A percentile compares a stretch with the other conserved stretches of the same genome.
Conservation (phyloP, 225 moss, liverwort and hornwort species). For the Antitrichia curtipendula region DNA sequence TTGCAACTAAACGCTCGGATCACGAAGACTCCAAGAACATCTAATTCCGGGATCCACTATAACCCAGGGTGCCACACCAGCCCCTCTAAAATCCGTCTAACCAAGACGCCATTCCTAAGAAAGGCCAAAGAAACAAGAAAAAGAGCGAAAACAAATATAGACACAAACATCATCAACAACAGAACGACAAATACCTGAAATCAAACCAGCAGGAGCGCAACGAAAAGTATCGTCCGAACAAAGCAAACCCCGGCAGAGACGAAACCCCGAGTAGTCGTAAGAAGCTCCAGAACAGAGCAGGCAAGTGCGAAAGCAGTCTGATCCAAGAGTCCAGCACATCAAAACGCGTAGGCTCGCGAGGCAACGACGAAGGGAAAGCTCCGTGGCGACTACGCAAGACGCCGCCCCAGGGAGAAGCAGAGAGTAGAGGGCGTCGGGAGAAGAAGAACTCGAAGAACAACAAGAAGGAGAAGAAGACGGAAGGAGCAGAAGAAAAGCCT, state of each 20-base stretch:
- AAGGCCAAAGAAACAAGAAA: not conserved
- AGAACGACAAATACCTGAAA: not conserved
- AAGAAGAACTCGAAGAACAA: not conserved
- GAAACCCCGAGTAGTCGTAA: not conserved
- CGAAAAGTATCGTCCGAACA: not conserved
- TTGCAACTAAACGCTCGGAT: not conserved
- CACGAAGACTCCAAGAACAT: not conserved
- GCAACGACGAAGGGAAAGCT: not conserved
- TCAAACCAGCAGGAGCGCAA: not conserved
- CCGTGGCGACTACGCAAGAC: conserved; percentile 4
- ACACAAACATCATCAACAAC: not conserved
- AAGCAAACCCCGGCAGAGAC: not conserved
- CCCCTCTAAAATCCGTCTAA: not conserved
- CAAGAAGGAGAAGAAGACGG: not conserved
- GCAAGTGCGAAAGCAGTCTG: not conserved
- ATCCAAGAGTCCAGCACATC: not conserved
- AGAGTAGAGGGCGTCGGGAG: not conserved
- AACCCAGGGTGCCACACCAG: not conserved
- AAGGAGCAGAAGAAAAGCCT: not conserved
- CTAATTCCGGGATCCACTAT: not conserved
- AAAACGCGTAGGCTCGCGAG: not conserved
- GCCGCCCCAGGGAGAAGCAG: not conserved
- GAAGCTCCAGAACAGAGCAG: not conserved
- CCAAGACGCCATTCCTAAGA: not conserved
- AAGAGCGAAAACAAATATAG: too few species aligned